Evolutionary conservation across 2,329 filamentous ascomycete genomes (phyloP), one percentile per base, ranked within the genome.

Genomic region (Orbilia blumenaviensis): DNA sequence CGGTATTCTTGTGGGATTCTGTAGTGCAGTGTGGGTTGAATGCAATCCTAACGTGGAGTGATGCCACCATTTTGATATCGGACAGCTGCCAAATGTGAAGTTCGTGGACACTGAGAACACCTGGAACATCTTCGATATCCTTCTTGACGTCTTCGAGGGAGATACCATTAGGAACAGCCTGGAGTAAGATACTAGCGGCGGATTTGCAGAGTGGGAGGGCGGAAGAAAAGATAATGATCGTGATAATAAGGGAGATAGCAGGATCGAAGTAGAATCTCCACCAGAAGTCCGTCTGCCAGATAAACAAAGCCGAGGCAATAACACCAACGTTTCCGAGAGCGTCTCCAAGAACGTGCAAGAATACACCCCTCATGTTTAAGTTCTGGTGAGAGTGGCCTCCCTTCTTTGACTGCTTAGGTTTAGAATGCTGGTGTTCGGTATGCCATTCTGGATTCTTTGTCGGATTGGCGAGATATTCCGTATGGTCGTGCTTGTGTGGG

Each of bases 11-110:
- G 56, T 91, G 92, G 81, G 73, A 72, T 34, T 77, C 66, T 1
- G 66, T 66, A 0, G 73, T 71, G 66, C 61, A 71, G 44, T 79
- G 69, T 1, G 79, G 79, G 25, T 81, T 79, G 82, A 96, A 97
- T 52, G 90, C 89, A 21, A 99, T 91, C 82, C 97, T 93, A 48
- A 99, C 90, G 82, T 99, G 95, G 83, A 99, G 88, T 9, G 92
- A 95, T 10, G 95, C 94, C 38, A 99, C 91, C 34, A 97, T 86
- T 85, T 97, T 97, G 62, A 93, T 95, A 82, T 98, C 94, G 14
- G 92, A 96, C 34, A 99, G 88, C 83, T 98, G 94, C 95, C 95
- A 99, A 77, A 99, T 93, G 82, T 99, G 95, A 21, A 99, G 87
- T 82, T 99, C 94, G 83, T 99, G 95, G 81, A 93, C 97, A 82